Base-by-base conservation (phyloP, 768 basidiomycete genomes). In the Rhodocollybia butyracea region DNA sequence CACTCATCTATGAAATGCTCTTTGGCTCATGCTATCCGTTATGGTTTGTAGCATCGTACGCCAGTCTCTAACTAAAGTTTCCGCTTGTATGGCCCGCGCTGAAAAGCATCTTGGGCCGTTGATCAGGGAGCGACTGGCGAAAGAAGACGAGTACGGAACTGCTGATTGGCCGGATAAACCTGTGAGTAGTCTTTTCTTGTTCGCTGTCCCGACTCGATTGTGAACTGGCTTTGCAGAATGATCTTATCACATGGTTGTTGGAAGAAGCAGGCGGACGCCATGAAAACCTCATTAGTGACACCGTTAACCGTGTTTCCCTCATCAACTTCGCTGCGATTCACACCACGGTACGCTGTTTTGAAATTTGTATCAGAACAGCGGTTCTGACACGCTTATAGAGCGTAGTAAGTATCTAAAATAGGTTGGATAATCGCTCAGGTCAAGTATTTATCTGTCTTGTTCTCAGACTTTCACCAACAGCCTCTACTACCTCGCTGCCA, bases 281-380 rank as follows among this genome's bases (percentile, higher is more conserved):
- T 4, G 38, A 50, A n/a, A 17, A 50, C 36, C 66, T 64, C 1
- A 42, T 61, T 1, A 42, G 58, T 6, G 57, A 62, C 2, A 55
- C 75, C 0, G 59, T 62, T 2, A 54, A 64, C 13, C 63, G 69
- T 11, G 60, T 78, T 17, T 62, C 79, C n/a, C 38, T 66, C 1
- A 52, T 76, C 41, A 79, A 77, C 61, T 71, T 77, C 40, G 73
- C 70, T 0, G 67, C 74, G 3, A 73, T 68, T 26, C 78, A 80
- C 55, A 79, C 77, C 0, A 54, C 53, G 30, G 53, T 54, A 17
- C 12, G 53, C 15, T 54, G 15, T 17, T 36, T 22, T 15, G 17
- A n/a, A 46, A 7, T 46, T n/a, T n/a, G n/a, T n/a, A n/a, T n/a
- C n/a, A n/a, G n/a, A n/a, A n/a, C n/a, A n/a, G n/a, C n/a, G n/a